Base-by-base conservation (phyloP, 1,139 yeast genomes). In the Sporopachydermia cereana region DNA sequence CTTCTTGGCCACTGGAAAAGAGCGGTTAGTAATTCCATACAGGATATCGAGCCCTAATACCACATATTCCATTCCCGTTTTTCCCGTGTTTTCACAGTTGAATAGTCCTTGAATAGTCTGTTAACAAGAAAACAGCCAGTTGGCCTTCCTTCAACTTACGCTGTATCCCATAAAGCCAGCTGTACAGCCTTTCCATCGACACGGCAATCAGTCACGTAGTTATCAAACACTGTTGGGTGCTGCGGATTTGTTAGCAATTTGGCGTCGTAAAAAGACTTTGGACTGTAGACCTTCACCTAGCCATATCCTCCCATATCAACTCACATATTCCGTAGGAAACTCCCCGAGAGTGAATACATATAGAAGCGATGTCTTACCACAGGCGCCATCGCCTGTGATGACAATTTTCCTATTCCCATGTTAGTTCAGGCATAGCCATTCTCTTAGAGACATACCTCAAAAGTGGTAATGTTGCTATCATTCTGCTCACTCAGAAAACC, bases 211-310 rank as follows among this genome's bases (percentile, higher is more conserved):
- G 96, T 85, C 23, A 86, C 95, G 60, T 89, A 88, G 61, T 88
- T 89, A 56, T 89, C 97, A 63, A 89, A 89, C 5, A 89, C 96
- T 0, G 97, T 89, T 2, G 97, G 97, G 53, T 84, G 93, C 61
- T 86, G 82, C 54, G 79, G 29, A 25, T 14, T 14, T 25, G 29
- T 25, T 25, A 25, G 29, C 29, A 7, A 25, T 25, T n/a, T n/a
- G n/a, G n/a, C n/a, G n/a, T n/a, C n/a, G n/a, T n/a, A n/a, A n/a
- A n/a, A n/a, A n/a, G n/a, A n/a, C n/a, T n/a, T n/a, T n/a, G n/a
- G n/a, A n/a, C n/a, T n/a, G n/a, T n/a, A n/a, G n/a, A n/a, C n/a
- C n/a, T n/a, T n/a, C n/a, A n/a, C n/a, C 29, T 25, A 25, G 7
- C 7, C 14, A 25, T 25, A 25, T 25, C 29, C 29, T 25, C 29